A percentile compares a stretch with the other conserved stretches of the same genome.
phyloP scores from a whole-genome alignment of 2,329 filamentous ascomycete species.

The Neonectria magnoliae region DNA sequence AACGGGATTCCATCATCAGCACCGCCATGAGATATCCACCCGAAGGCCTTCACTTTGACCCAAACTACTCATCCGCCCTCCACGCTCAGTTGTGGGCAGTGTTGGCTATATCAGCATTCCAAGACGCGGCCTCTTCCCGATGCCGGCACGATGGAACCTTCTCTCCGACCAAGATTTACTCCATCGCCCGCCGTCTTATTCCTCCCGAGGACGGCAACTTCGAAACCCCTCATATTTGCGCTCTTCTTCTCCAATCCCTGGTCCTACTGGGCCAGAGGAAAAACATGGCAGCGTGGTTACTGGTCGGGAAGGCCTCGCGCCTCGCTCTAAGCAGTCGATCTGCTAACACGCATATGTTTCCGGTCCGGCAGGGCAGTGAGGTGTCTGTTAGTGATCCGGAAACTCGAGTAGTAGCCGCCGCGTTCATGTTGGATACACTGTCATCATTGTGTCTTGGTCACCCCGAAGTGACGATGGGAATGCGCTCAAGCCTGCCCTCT shows the following conservation, averaged over 20 bases:
- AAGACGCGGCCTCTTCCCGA: constrained; percentile 51
- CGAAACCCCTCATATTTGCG: constrained; percentile 51
- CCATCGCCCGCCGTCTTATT: constrained; percentile 59
- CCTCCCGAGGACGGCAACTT: constrained; percentile 59
- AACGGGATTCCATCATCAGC: constrained; percentile 69
- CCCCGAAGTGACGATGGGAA: constrained; percentile 34
- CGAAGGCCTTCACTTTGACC: constrained; percentile 45
- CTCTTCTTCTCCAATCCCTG: constrained; percentile 67
- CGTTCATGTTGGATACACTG: constrained; percentile 70
- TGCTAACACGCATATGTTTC: constrained; percentile 31
- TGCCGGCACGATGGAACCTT: constrained; percentile 8
- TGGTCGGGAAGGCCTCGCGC: constrained; percentile 70
- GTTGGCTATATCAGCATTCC: constrained; percentile 66
- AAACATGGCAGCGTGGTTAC: constrained; percentile 68
- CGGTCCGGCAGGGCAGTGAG: constrained; percentile 27
- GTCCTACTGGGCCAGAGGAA: constrained; percentile 69
- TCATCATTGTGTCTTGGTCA: constrained; percentile 62
- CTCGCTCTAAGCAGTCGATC: constrained; percentile 48
- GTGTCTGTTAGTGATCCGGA: constrained; percentile 26
- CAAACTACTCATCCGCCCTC: constrained; percentile 46
- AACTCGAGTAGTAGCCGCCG: constrained; percentile 57
- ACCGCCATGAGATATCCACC: constrained; percentile 55
- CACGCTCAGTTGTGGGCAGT: constrained; percentile 70
- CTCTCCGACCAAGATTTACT: constrained; percentile 55
- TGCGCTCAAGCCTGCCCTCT: constrained; percentile 30